Evolutionary conservation across 2,329 filamentous ascomycete species (phyloP).

Genomic region (Boeremia exigua): DNA sequence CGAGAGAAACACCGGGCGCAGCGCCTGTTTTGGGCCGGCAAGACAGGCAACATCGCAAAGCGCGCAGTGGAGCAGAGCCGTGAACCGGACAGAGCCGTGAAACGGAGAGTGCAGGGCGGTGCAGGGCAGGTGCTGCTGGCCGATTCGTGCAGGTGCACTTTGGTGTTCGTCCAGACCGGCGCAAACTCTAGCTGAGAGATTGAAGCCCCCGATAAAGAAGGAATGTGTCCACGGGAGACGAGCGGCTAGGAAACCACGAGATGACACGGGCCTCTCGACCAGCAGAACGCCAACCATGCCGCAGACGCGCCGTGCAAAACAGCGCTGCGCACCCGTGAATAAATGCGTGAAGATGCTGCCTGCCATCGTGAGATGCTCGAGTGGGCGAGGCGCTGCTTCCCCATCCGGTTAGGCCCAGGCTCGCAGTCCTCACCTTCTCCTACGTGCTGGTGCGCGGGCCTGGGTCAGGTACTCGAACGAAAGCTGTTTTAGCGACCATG

Average conservation of each 20-base stretch:
- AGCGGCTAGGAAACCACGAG: conserved; percentile 14
- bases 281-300: conserved; percentile 10
- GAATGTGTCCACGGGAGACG: conserved; percentile 8
- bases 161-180: conserved; percentile 5
- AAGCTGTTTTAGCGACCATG: conserved; percentile 15
- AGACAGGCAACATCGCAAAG: background rate
- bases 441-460: background rate
- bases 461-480: conserved; percentile 6
- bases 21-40: background rate
- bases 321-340: background rate
- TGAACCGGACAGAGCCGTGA: no score
- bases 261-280: conserved; percentile 16
- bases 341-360: background rate
- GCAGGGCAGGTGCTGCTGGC: background rate
- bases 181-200: conserved; percentile 12
- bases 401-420: conserved; percentile 2
- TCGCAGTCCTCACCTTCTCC: conserved; percentile 6
- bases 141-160: background rate
- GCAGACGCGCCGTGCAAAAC: conserved; percentile 5
- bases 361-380: background rate
- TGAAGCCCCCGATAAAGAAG: conserved; percentile 9
- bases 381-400: conserved; percentile 1
- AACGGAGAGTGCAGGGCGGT: background rate
- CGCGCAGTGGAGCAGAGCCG: background rate
- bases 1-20: conserved; percentile 2